Conservation (phyloP, 106 monocot genomes). For the Amphibolis antarctica region DNA sequence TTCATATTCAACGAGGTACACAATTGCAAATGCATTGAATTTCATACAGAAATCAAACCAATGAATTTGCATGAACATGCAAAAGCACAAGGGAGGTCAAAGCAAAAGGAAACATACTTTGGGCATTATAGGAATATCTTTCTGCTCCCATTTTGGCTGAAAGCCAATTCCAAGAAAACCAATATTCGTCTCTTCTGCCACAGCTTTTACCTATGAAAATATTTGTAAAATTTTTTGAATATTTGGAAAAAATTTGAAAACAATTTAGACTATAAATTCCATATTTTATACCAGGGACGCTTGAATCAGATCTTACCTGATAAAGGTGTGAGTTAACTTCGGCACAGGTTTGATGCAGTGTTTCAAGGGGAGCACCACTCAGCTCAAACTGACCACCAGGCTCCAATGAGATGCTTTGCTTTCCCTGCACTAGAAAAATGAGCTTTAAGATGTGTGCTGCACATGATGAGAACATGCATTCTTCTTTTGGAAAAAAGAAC, state of each 20-base stretch:
- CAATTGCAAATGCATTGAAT: too few species aligned
- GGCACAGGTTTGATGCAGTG: slow-evolving; percentile 94
- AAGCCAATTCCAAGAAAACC: slow-evolving; percentile 97
- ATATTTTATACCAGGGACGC: neutral
- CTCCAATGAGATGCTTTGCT: slow-evolving; percentile 90
- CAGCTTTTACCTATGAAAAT: slow-evolving; percentile 80
- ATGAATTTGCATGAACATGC: neutral
- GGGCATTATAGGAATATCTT: slow-evolving; percentile 96
- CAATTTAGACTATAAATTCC: too few species aligned
- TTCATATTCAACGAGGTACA: too few species aligned
- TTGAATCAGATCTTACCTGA: slow-evolving; percentile 38
- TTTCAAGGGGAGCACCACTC: slow-evolving; percentile 96
- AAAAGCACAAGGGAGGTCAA: neutral
- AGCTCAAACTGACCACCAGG: slow-evolving; percentile 99
- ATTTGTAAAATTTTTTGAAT: neutral
- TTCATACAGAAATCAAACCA: too few species aligned
- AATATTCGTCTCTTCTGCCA: slow-evolving; percentile 93
- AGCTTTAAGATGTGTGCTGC: neutral
- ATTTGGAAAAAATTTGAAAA: neutral
- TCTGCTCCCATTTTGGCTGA: slow-evolving; percentile 85
- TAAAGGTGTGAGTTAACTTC: slow-evolving; percentile 99
- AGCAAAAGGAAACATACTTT: slow-evolving; percentile 43
- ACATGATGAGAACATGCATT: neutral
- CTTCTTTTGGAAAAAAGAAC: neutral
- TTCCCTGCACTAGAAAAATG: slow-evolving; percentile 41